Percentiles rank a stretch among this genome's conserved stretches.
These are phyloP conservation scores for Volvox africanus DNA, from an alignment of 139 green algal genomes.

Conservation along the genomic window DNA sequence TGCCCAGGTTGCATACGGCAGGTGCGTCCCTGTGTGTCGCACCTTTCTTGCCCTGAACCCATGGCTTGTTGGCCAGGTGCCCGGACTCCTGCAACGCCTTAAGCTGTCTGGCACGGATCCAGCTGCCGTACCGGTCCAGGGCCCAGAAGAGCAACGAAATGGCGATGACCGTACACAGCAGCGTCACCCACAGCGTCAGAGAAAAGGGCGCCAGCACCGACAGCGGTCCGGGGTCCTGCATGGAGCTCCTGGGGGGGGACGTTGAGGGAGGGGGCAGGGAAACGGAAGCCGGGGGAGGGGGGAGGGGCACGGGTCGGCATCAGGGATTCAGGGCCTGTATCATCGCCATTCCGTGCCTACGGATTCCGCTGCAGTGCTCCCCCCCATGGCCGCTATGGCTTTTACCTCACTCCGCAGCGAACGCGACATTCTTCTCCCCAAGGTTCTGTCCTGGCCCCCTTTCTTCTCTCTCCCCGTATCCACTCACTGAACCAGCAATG, in stretches of 20 bases:
- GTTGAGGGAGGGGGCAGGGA: background rate
- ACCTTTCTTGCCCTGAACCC: no score
- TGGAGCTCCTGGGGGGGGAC: background rate
- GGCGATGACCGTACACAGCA: constrained; percentile 18
- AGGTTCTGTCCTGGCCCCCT: no score
- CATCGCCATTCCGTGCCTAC: background rate
- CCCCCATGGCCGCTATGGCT: no score
- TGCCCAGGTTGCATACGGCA: no score
- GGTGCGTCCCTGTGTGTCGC: no score
- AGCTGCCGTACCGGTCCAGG: constrained; percentile 31
- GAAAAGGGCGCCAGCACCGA: constrained; percentile 30
- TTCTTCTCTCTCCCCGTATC: no score
- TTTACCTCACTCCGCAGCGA: no score
- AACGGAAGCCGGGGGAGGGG: background rate
- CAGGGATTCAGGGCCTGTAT: background rate
- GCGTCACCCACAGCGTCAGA: constrained; percentile 9
- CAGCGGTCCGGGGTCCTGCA: background rate
- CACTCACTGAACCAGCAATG: background rate
- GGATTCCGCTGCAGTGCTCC: background rate
- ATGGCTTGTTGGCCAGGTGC: no score
- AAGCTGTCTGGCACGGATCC: constrained; percentile 10
- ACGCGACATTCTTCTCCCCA: no score
- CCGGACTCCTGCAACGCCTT: background rate
- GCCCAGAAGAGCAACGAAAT: constrained; percentile 21
- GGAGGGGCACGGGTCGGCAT: background rate